A percentile compares a stretch with the other conserved stretches of the same genome.
These are phyloP conservation scores for Quercus phellos DNA, from an alignment of 331 rosid species.

Conservation along the genomic window DNA sequence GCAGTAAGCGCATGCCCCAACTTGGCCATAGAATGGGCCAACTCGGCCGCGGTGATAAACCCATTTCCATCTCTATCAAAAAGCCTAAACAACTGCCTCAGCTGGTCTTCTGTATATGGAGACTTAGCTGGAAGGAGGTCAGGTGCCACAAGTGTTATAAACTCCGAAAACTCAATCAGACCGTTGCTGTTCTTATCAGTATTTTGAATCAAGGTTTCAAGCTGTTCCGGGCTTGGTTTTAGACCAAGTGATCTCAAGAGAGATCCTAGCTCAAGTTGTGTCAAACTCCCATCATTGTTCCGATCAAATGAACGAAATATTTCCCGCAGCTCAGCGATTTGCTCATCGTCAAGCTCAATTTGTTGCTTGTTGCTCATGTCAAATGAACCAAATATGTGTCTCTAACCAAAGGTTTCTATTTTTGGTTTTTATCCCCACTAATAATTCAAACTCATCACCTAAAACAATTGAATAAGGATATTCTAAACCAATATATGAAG, in stretches of 20 bases:
- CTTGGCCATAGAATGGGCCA: conserved; percentile 66
- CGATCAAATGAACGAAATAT: conserved; percentile 67
- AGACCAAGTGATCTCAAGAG: conserved; percentile 52
- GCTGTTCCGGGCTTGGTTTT: conserved; percentile 61
- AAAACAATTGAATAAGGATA: background rate
- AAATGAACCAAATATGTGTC: background rate
- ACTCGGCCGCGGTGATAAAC: conserved; percentile 55
- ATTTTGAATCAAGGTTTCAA: conserved; percentile 58
- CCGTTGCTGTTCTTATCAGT: conserved; percentile 83
- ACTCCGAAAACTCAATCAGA: conserved; percentile 70
- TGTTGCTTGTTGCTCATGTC: conserved; percentile 53
- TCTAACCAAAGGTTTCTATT: background rate
- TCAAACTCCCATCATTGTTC: conserved; percentile 59
- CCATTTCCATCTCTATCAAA: conserved; percentile 88
- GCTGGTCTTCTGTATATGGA: conserved; percentile 56
- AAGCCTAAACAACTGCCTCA: conserved; percentile 47
- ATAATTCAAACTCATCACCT: too few relatives aligned
- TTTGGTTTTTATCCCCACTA: background rate
- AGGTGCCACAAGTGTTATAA: conserved; percentile 65
- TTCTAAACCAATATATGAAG: background rate
- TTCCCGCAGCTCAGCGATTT: conserved; percentile 65
- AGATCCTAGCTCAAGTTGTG: conserved; percentile 56
- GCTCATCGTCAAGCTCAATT: conserved; percentile 69
- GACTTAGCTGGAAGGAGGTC: conserved; percentile 65
- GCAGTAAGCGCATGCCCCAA: conserved; percentile 53